Percentiles rank a stretch among this genome's conserved stretches.
Evolutionary conservation across 768 basidiomycete species (phyloP).

Genomic region (Cystobasidium tubakii): DNA sequence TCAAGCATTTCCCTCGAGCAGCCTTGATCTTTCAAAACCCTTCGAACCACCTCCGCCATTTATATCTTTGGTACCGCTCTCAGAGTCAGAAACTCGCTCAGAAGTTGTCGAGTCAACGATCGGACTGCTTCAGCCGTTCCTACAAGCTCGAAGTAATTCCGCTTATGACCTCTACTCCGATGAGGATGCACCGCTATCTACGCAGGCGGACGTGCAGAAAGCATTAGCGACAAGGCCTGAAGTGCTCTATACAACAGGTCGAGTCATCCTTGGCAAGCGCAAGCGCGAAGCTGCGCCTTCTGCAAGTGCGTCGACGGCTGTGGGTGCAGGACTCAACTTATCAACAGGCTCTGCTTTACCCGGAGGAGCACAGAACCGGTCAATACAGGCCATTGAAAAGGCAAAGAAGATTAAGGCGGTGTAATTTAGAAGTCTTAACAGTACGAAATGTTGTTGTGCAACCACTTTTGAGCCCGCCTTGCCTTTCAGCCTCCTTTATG

Average conservation of each 20-base stretch:
- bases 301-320: conserved; percentile 47
- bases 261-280: conserved; percentile 22
- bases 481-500: no score
- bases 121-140: conserved; percentile 36
- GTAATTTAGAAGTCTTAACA: neutral
- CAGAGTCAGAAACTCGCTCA: neutral
- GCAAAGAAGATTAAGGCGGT: neutral
- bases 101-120: conserved; percentile 5
- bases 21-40: neutral
- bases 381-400: neutral
- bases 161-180: conserved; percentile 33
- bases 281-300: conserved; percentile 54
- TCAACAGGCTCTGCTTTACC: neutral
- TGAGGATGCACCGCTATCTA: neutral
- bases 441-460: neutral
- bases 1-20: conserved; percentile 6
- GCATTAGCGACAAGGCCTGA: conserved; percentile 13
- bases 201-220: neutral
- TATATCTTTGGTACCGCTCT: neutral
- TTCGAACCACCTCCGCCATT: conserved; percentile 13
- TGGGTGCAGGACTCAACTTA: neutral
- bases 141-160: conserved; percentile 13
- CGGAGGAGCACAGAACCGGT: neutral
- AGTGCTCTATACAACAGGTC: conserved; percentile 1
- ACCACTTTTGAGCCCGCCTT: no score